Evolutionary conservation across 805 yeast species (phyloP).

Genomic region (Starmerella roubikii): DNA sequence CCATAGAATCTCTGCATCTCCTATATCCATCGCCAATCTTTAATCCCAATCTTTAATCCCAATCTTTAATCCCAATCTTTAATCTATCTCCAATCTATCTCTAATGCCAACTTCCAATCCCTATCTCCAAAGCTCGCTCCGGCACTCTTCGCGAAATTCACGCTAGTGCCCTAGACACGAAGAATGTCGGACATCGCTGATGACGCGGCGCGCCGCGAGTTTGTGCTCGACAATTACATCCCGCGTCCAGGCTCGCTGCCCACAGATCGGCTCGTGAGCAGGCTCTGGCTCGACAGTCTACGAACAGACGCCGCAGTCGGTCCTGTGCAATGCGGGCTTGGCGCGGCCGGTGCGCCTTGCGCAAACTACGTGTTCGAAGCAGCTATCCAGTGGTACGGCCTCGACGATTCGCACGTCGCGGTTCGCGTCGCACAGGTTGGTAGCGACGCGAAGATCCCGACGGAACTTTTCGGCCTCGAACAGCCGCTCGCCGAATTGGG

Average conservation of each 20-base stretch:
- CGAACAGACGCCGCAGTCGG: background rate
- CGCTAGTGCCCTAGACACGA: too few relatives aligned
- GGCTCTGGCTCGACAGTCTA: background rate
- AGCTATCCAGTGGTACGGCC: conserved; percentile 11
- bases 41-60: too few relatives aligned
- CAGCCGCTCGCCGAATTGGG: background rate
- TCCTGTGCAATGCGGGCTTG: background rate
- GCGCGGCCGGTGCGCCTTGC: conserved; percentile 10
- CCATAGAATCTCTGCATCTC: too few relatives aligned
- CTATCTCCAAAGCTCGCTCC: too few relatives aligned
- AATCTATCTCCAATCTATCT: too few relatives aligned
- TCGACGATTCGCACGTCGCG: conserved; percentile 1
- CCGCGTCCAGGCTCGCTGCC: background rate
- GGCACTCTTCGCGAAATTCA: too few relatives aligned
- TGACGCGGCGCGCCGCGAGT: background rate
- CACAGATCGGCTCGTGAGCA: background rate
- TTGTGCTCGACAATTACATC: background rate
- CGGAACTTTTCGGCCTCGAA: background rate
- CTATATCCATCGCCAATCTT: too few relatives aligned
- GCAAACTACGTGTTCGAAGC: conserved; percentile 1
- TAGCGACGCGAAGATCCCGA: background rate
- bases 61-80: too few relatives aligned
- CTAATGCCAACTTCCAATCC: too few relatives aligned
- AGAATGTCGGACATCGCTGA: too few relatives aligned
- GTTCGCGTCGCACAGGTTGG: conserved; percentile 5